A percentile compares a stretch with the other conserved stretches of the same genome.
phyloP scores from a whole-genome alignment of 352 stramenopile genomes.

The Blastocystis sp. region DNA sequence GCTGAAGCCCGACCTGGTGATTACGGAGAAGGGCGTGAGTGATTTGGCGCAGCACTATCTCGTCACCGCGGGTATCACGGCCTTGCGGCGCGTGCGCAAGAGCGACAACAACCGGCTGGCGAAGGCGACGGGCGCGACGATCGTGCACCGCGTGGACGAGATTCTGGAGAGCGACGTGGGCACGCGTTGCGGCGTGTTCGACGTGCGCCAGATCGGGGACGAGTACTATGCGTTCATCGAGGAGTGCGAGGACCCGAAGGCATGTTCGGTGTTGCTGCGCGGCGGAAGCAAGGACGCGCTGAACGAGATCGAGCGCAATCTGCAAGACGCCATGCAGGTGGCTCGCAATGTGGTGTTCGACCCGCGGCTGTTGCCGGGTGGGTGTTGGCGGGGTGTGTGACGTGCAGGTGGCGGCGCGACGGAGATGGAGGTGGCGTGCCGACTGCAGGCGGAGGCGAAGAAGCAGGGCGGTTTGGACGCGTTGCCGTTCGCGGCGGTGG shows the following conservation, averaged over 20 bases:
- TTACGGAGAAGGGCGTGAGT: constrained; percentile 98
- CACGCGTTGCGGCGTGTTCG: constrained; percentile 94
- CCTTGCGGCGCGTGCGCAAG: constrained; percentile 96
- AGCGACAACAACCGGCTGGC: constrained; percentile 99
- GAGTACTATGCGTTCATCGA: constrained; percentile 99
- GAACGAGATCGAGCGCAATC: constrained; percentile 98
- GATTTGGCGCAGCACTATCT: constrained; percentile 99
- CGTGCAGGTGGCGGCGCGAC: constrained; percentile 83
- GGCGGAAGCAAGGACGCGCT: constrained; percentile 98
- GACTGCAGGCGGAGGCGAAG: constrained; percentile 80
- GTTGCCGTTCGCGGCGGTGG: constrained; percentile 92
- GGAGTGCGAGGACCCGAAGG: constrained; percentile 93
- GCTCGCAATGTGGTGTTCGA: constrained; percentile 98
- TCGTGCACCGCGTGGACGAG: constrained; percentile 94
- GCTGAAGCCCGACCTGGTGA: constrained; percentile 97
- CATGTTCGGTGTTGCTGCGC: constrained; percentile 94
- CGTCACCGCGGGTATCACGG: constrained; percentile 95
- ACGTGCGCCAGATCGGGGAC: constrained; percentile 88
- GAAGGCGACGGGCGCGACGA: constrained; percentile 90
- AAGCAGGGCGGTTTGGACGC: constrained; percentile 91
- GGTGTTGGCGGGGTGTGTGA: not conserved
- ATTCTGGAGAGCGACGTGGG: constrained; percentile 97
- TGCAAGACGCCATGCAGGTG: constrained; percentile 98
- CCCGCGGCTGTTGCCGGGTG: constrained; percentile 86
- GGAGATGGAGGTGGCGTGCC: constrained; percentile 94